Evolutionary conservation across 1,284 basidiomycete species (phyloP).

Genomic region (Boletus smithii): DNA sequence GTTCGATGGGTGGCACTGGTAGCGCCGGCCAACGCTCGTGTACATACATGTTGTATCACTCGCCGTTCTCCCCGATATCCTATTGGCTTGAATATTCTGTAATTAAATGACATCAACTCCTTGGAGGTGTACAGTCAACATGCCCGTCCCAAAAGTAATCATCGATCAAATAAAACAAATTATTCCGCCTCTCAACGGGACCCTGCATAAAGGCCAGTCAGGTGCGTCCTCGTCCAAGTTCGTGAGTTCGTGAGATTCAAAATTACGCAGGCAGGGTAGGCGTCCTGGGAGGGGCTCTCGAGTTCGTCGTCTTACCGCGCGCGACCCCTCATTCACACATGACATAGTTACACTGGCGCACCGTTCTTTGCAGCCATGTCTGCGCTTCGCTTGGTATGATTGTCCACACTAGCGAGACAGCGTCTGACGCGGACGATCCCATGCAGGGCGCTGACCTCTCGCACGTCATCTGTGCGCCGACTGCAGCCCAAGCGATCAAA

Average conservation of each 20-base stretch:
- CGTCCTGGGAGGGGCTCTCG: conserved; percentile 88
- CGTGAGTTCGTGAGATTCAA: conserved; percentile 2
- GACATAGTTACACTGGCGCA: conserved; percentile 83
- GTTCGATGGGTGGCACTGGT: conserved; percentile 9
- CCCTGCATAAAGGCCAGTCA: conserved; percentile 94
- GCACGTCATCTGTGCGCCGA: conserved; percentile 95
- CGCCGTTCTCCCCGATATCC: conserved; percentile 14
- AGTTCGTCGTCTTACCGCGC: conserved; percentile 48
- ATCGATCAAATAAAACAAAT: conserved; percentile 71
- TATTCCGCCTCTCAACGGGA: conserved; percentile 81
- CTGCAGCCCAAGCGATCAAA: conserved; percentile 89
- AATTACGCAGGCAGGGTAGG: conserved; percentile 73
- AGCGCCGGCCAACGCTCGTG: conserved; percentile 18
- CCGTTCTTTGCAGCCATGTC: conserved; percentile 93
- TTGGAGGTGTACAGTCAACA: conserved; percentile 25
- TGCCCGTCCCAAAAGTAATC: conserved; percentile 58
- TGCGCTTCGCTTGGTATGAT: conserved; percentile 73
- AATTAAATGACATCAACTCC: too few species aligned
- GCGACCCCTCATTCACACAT: background rate
- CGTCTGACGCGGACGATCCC: background rate
- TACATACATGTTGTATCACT: conserved; percentile 28
- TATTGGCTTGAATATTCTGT: conserved; percentile 3
- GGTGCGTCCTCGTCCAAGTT: conserved; percentile 44
- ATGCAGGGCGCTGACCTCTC: conserved; percentile 86
- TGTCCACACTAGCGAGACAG: background rate